Conservation (phyloP, 2,329 filamentous ascomycete species). For the Capronia epimyces region DNA sequence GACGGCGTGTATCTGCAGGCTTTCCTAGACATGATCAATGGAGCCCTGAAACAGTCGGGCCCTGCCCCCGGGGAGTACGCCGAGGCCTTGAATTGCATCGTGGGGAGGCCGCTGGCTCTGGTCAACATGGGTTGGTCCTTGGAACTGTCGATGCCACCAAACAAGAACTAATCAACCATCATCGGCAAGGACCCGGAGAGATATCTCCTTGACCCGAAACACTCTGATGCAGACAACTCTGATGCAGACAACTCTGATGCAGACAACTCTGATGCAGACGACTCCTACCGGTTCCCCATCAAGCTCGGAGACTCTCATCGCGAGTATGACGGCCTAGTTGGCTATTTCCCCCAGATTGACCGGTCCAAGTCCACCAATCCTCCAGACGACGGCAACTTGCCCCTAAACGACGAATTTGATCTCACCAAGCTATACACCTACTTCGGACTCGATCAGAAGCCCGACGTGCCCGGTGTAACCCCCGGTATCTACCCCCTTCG, state of each 20-base stretch:
- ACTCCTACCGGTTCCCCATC: slow-evolving; percentile 36
- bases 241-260: no score
- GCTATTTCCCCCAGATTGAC: slow-evolving; percentile 35
- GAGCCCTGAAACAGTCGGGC: slow-evolving; percentile 28
- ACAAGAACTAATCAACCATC: slow-evolving; percentile 9
- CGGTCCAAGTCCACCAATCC: slow-evolving; percentile 8
- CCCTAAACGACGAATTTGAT: no score
- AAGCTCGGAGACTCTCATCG: slow-evolving; percentile 36
- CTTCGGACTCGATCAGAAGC: no score
- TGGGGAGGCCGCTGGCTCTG: slow-evolving; percentile 35
- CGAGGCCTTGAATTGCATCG: slow-evolving; percentile 29
- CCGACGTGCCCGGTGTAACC: no score
- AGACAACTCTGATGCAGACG: not conserved
- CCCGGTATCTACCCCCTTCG: no score
- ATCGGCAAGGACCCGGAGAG: not conserved
- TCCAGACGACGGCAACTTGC: no score
- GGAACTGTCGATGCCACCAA: slow-evolving; percentile 27
- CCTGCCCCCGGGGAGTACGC: slow-evolving; percentile 37
- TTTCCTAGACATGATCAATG: slow-evolving; percentile 36
- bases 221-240: no score
- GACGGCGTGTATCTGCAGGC: slow-evolving; percentile 20
- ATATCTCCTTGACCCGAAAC: no score
- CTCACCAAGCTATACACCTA: no score
- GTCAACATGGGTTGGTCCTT: slow-evolving; percentile 32
- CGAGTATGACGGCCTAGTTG: slow-evolving; percentile 38